phyloP scores from a whole-genome alignment of 2,329 filamentous ascomycete species.

The Penicillium sp. region DNA sequence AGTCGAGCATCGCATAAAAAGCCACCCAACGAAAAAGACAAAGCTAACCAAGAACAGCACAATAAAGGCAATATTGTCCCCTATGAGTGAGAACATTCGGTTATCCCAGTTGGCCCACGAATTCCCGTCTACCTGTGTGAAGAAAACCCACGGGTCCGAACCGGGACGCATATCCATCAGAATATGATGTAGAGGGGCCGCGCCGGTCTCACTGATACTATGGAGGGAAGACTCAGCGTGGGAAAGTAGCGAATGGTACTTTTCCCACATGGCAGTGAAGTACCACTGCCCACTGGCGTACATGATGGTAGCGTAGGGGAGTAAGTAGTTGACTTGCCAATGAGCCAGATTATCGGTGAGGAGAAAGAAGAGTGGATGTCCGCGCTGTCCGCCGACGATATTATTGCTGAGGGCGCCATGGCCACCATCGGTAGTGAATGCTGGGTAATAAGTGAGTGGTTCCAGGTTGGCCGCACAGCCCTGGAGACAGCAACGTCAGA shows the following conservation, averaged over 20 bases:
- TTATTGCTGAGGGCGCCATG: constrained; percentile 10
- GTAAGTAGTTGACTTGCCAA: constrained; percentile 5
- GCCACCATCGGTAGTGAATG: constrained; percentile 7
- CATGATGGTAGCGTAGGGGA: constrained; percentile 8
- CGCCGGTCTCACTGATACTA: not conserved
- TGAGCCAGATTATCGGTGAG: constrained; percentile 4
- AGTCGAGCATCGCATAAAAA: not conserved
- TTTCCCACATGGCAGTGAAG: constrained; percentile 9
- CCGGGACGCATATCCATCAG: constrained; percentile 7
- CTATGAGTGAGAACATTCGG: not conserved
- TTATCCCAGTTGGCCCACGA: constrained; percentile 11
- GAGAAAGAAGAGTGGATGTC: constrained; percentile 5
- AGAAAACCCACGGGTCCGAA: constrained; percentile 4
- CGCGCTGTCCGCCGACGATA: constrained; percentile 5
- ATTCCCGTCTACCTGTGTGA: constrained; percentile 3
- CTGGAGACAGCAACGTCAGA: not conserved
- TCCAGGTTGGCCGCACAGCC: constrained; percentile 6
- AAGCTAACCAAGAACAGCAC: not conserved
- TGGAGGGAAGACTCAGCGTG: not conserved
- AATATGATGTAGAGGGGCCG: not conserved
- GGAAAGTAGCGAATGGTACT: constrained; percentile 5
- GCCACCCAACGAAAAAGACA: not conserved
- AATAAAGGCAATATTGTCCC: constrained; percentile 1
- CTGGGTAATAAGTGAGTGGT: constrained; percentile 3
- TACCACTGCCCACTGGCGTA: constrained; percentile 10